phyloP scores from a whole-genome alignment of 148 eudicot genomes.

The Rhododendron henanense region DNA sequence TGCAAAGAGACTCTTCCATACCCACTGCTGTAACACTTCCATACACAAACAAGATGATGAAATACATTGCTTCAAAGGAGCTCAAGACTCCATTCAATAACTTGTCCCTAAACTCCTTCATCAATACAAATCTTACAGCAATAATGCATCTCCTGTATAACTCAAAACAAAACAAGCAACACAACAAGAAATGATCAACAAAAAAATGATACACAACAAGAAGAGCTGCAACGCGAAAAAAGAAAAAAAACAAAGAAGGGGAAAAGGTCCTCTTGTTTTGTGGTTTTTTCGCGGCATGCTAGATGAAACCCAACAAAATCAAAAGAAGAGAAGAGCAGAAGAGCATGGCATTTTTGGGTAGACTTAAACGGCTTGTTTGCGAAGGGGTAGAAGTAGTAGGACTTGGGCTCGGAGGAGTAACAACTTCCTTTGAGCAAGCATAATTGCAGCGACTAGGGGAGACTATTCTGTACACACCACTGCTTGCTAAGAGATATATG shows the following conservation, averaged over 20 bases:
- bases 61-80: background rate
- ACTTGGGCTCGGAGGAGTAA: constrained; percentile 13
- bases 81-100: background rate
- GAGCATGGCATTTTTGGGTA: background rate
- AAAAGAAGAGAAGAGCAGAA: constrained; percentile 11
- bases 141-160: background rate
- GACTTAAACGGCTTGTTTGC: background rate
- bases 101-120: background rate
- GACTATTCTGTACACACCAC: constrained; percentile 71
- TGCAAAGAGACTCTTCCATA: background rate
- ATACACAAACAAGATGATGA: background rate
- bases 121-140: background rate
- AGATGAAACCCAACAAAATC: constrained; percentile 11
- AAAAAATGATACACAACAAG: background rate
- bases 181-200: too few relatives aligned
- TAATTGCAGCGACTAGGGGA: constrained; percentile 69
- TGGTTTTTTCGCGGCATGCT: background rate
- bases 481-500: constrained; percentile 53
- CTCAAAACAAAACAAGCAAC: background rate
- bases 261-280: background rate
- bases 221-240: background rate
- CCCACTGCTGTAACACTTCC: background rate
- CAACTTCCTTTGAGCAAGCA: constrained; percentile 58
- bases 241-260: background rate
- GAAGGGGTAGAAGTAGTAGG: constrained; percentile 23